phyloP scores from a whole-genome alignment of 2,329 filamentous ascomycete species.

The Aphanocladium album region DNA sequence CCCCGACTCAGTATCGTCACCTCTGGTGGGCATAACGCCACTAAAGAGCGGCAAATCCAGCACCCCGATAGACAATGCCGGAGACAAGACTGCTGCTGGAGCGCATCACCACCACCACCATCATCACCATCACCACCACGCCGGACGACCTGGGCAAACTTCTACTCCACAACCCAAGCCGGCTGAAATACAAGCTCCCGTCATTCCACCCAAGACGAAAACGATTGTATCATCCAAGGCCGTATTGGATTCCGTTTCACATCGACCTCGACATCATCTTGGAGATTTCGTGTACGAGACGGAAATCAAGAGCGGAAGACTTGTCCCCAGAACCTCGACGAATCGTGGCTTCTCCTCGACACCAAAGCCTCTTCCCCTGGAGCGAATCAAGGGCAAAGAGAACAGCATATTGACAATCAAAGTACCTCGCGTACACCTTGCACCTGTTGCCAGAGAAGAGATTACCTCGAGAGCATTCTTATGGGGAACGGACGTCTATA shows the following conservation, averaged over 20 bases:
- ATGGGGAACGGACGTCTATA: constrained; percentile 94
- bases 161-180: constrained; percentile 17
- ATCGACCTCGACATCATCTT: constrained; percentile 71
- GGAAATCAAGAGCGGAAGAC: constrained; percentile 49
- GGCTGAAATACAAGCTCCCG: constrained; percentile 18
- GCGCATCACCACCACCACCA: constrained; percentile 48
- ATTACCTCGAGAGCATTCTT: constrained; percentile 75
- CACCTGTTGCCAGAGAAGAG: constrained; percentile 65
- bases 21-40: constrained; percentile 36
- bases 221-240: constrained; percentile 63
- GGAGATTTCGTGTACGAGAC: constrained; percentile 80
- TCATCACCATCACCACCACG: constrained; percentile 27
- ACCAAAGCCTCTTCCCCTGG: constrained; percentile 70
- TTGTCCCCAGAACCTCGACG: constrained; percentile 36
- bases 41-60: constrained; percentile 47
- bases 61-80: constrained; percentile 41
- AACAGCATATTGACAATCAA: constrained; percentile 91
- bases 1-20: constrained; percentile 40
- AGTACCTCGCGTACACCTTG: constrained; percentile 74
- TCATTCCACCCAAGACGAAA: constrained; percentile 54
- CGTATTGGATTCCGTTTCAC: constrained; percentile 66
- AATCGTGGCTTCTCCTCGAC: constrained; percentile 45
- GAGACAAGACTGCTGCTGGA: constrained; percentile 33
- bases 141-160: constrained; percentile 22
- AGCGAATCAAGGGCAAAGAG: constrained; percentile 65